Evolutionary conservation across 2,329 filamentous ascomycete genomes (phyloP).

Genomic region (Salinomyces thailandicus): DNA sequence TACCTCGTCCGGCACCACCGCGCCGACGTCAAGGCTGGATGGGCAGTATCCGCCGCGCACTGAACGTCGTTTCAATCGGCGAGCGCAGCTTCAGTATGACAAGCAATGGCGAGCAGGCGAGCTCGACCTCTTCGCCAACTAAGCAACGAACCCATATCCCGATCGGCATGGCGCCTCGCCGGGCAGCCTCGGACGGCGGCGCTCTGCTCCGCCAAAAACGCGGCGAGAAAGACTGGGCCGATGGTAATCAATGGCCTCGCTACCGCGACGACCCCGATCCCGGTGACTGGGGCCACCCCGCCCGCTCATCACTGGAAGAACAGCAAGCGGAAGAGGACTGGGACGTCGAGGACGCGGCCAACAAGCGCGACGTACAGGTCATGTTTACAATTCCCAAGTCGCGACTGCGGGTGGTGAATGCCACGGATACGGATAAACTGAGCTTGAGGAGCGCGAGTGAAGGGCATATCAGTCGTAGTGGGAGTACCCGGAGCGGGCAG

Average conservation of each 20-base stretch:
- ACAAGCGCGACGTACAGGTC: constrained; percentile 40
- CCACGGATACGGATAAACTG: constrained; percentile 40
- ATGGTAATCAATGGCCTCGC: constrained; percentile 14
- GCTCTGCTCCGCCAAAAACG: constrained; percentile 29
- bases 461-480: constrained; percentile 12
- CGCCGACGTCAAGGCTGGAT: constrained; percentile 19
- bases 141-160: constrained; percentile 6
- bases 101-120: constrained; percentile 9
- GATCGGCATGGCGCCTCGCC: constrained; percentile 23
- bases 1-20: background rate
- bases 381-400: constrained; percentile 93
- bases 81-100: constrained; percentile 24
- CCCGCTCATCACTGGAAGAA: constrained; percentile 13
- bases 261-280: constrained; percentile 24
- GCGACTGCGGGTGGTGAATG: constrained; percentile 80
- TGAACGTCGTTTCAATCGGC: constrained; percentile 20
- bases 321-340: constrained; percentile 34
- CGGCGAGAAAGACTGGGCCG: constrained; percentile 32
- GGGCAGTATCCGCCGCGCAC: constrained; percentile 24
- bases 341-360: constrained; percentile 41
- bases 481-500: constrained; percentile 5
- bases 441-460: constrained; percentile 28
- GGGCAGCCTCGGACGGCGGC: constrained; percentile 35
- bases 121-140: constrained; percentile 18
- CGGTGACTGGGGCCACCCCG: constrained; percentile 26